A percentile compares a stretch with the other conserved stretches of the same genome.
Evolutionary conservation across 805 yeast species (phyloP).

Genomic region (Yamadazyma sp.): DNA sequence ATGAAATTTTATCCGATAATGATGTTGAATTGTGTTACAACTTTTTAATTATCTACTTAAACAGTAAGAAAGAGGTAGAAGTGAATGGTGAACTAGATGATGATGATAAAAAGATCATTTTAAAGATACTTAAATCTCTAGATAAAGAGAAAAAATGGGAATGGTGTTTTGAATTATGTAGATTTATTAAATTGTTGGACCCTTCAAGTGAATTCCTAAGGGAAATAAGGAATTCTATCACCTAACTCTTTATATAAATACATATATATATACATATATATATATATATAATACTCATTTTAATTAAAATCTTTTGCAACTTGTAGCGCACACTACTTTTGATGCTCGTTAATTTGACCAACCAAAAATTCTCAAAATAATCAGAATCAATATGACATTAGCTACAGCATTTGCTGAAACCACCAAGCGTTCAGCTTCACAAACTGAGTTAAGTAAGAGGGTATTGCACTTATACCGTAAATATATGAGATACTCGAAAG

Average conservation of each 20-base stretch:
- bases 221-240: slow-evolving; percentile 5
- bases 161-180: slow-evolving; percentile 52
- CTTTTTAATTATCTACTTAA: slow-evolving; percentile 50
- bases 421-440: slow-evolving; percentile 61
- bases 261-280: background rate
- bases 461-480: slow-evolving; percentile 71
- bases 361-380: slow-evolving; percentile 17
- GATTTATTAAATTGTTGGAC: slow-evolving; percentile 52
- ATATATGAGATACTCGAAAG: slow-evolving; percentile 61
- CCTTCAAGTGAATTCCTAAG: slow-evolving; percentile 34
- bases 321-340: background rate
- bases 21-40: slow-evolving; percentile 49
- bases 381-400: slow-evolving; percentile 42
- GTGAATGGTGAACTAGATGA: slow-evolving; percentile 19
- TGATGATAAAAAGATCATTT: slow-evolving; percentile 40
- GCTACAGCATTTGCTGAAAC: slow-evolving; percentile 86
- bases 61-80: slow-evolving; percentile 42
- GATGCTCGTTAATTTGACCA: slow-evolving; percentile 14
- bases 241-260: background rate
- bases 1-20: slow-evolving; percentile 29
- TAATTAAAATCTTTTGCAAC: no score
- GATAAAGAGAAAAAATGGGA: slow-evolving; percentile 43
- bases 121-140: slow-evolving; percentile 43
- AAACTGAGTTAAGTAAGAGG: slow-evolving; percentile 58
- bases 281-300: no score